Evolutionary conservation across 179 eudicot genomes (phyloP).

Genomic region (Vitellaria paradoxa): DNA sequence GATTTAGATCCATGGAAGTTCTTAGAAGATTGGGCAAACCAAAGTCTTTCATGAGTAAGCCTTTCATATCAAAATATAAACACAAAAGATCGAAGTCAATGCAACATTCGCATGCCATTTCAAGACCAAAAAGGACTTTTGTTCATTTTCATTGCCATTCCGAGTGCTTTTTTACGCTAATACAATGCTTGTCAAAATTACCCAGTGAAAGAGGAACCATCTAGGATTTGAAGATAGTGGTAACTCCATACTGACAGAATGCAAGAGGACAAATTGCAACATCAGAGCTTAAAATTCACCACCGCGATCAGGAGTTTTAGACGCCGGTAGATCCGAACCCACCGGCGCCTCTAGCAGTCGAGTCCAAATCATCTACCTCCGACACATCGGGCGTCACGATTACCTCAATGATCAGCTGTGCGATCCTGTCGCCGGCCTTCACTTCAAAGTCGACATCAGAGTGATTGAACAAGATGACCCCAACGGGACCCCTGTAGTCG

Average conservation of each 20-base stretch:
- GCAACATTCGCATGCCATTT: background rate
- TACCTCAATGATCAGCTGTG: slow-evolving; percentile 34
- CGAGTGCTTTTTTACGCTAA: background rate
- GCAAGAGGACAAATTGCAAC: background rate
- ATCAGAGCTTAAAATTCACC: background rate
- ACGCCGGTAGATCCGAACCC: slow-evolving; percentile 45
- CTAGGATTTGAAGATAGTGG: background rate
- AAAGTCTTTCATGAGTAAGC: background rate
- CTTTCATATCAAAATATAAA: background rate
- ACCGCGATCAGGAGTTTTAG: background rate
- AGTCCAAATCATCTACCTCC: slow-evolving; percentile 36
- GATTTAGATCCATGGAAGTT: no score
- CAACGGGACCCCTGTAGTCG: slow-evolving; percentile 41
- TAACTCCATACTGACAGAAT: no score
- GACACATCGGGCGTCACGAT: slow-evolving; percentile 31
- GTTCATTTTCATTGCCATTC: background rate
- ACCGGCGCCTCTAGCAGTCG: slow-evolving; percentile 27
- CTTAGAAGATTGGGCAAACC: background rate
- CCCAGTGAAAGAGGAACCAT: background rate
- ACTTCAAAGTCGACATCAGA: slow-evolving; percentile 37
- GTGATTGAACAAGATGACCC: slow-evolving; percentile 40
- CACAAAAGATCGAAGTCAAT: background rate
- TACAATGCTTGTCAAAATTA: background rate
- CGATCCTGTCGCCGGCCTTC: slow-evolving; percentile 37
- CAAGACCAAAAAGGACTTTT: background rate